These are phyloP conservation scores for Microbotryum intermedium DNA, from an alignment of 1,284 basidiomycete genomes.

Conservation along the genomic window DNA sequence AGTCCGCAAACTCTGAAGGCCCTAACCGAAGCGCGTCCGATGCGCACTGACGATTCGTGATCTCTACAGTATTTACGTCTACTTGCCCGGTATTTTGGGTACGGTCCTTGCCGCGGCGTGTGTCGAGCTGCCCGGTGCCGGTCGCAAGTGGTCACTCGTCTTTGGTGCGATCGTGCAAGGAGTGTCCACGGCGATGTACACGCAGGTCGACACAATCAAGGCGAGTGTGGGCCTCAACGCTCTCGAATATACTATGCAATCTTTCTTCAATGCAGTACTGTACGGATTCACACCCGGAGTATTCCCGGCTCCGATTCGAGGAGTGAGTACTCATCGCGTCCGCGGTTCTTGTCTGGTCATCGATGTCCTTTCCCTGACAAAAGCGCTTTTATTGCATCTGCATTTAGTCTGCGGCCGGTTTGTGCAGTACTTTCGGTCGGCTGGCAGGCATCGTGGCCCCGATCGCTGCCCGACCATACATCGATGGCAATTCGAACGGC, in stretches of 20 bases:
- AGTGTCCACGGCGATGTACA: constrained; percentile 1
- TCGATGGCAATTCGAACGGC: constrained; percentile 5
- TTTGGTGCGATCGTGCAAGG: constrained; percentile 4
- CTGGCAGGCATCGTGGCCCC: constrained; percentile 2
- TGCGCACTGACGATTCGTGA: constrained; percentile 35
- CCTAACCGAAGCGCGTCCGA: too few species aligned
- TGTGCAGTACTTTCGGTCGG: constrained; percentile 3
- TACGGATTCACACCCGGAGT: constrained; percentile 2
- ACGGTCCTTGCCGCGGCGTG: constrained; percentile 53
- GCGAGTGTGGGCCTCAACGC: constrained; percentile 3
- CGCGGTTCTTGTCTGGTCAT: too few species aligned
- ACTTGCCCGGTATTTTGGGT: constrained; percentile 61
- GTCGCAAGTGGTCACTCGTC: constrained; percentile 53
- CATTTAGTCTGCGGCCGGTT: not conserved
- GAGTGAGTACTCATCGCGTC: not conserved
- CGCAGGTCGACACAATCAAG: not conserved
- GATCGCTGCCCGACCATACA: constrained; percentile 5
- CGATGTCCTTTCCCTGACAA: not conserved
- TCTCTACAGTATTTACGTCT: constrained; percentile 54
- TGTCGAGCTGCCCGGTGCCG: constrained; percentile 53
- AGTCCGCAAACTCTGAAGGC: constrained; percentile 38
- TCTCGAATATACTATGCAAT: constrained; percentile 1
- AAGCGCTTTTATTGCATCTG: not conserved
- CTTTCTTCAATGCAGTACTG: not conserved
- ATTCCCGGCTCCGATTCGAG: constrained; percentile 1